A percentile compares a stretch with the other conserved stretches of the same genome.
Evolutionary conservation across 129 eudicot species (phyloP).

Genomic region (Lactuca saligna): DNA sequence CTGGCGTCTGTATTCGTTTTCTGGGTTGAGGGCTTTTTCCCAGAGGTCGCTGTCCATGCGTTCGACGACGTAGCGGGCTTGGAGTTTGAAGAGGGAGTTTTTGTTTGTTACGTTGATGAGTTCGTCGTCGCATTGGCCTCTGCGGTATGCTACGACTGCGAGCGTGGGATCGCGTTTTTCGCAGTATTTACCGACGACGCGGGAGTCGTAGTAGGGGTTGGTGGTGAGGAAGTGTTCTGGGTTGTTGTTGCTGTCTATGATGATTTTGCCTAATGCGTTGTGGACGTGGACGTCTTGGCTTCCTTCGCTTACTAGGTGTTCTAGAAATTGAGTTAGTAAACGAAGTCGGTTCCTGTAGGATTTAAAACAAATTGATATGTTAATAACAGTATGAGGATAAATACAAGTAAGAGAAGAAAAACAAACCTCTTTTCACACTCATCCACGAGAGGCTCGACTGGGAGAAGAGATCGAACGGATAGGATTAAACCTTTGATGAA

Average conservation of each 20-base stretch:
- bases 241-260: slow-evolving; percentile 94
- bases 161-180: slow-evolving; percentile 99
- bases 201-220: slow-evolving; percentile 96
- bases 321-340: slow-evolving; percentile 89
- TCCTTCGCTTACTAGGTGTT: slow-evolving; percentile 99
- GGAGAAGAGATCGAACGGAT: slow-evolving; percentile 97
- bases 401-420: background rate
- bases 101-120: slow-evolving; percentile 92
- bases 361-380: slow-evolving; percentile 20
- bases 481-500: slow-evolving; percentile 94
- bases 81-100: slow-evolving; percentile 92
- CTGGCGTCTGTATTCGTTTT: slow-evolving; percentile 90
- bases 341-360: slow-evolving; percentile 91
- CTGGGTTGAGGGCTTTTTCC: slow-evolving; percentile 96
- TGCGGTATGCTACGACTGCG: slow-evolving; percentile 98
- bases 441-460: slow-evolving; percentile 98
- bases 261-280: slow-evolving; percentile 94
- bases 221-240: slow-evolving; percentile 99
- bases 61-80: slow-evolving; percentile 96
- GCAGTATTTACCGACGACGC: slow-evolving; percentile 98
- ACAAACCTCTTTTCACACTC: slow-evolving; percentile 95
- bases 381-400: slow-evolving; percentile 3
- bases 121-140: slow-evolving; percentile 99
- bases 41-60: slow-evolving; percentile 99
- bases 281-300: slow-evolving; percentile 98